Evolutionary conservation across 148 eudicot genomes (phyloP), one percentile per base, ranked within the genome.

Genomic region (Chenopodium formosanum): DNA sequence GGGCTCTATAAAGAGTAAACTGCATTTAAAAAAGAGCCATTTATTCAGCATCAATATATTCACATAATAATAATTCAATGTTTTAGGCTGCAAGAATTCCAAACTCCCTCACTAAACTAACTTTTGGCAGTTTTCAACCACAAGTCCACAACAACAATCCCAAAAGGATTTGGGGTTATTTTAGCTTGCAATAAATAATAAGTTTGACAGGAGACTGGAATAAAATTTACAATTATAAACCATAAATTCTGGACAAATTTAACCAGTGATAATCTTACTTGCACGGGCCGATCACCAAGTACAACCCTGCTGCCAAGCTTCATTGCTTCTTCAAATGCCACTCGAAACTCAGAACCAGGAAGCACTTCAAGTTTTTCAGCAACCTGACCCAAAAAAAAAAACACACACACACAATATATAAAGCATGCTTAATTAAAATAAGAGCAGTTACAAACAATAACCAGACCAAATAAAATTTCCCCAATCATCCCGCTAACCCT

Each of bases 261-360:
- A n/a, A 17, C 16, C 31, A 82, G 71, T 22, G 77, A 56, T 34
- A 11, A 78, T 72, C 91, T 92, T 89, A 96, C 99, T 72, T 96
- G 89, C n/a, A 96, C 94, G 48, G 99, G 98, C 44, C 99, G 97
- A 87, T 96, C 99, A 73, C 99, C 99, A 83, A 96, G 98, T 84
- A 96, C 87, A 82, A 96, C 99, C 89, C 88, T 96, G 88, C 97
- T 89, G 7, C 97, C 95, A 87, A 87, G 90, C 83, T 96, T 92
- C 89, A 79, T 76, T 40, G 99, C 98, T 90, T 96, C 98, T 87
- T 94, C 99, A 90, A 86, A 96, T 83, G 91, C 99, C 84, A 94
- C 94, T 74, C 95, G 99, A 83, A 96, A 96, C 91, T 94, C 99
- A 44, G 91, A 88, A 76, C 99, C 99, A 83, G 99, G 99, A 29